Conservation (phyloP, 148 eudicot genomes). For the Oxyria digyna region DNA sequence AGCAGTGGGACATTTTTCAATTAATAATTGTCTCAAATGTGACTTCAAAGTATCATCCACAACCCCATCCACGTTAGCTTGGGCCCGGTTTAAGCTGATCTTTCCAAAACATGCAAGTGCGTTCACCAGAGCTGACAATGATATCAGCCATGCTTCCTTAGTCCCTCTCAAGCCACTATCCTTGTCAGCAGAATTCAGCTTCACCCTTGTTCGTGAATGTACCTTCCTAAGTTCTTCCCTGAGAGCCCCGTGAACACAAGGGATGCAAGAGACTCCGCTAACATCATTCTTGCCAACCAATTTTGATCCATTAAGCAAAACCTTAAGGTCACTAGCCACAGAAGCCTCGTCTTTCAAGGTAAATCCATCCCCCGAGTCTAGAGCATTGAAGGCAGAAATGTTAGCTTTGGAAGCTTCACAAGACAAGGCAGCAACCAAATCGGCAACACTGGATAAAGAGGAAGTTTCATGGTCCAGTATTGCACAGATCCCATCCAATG, state of each 20-base stretch:
- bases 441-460: conserved; percentile 29
- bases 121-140: conserved; percentile 17
- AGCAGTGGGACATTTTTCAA: conserved; percentile 24
- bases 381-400: conserved; percentile 27
- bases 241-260: conserved; percentile 41
- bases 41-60: conserved; percentile 18
- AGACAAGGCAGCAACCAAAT: conserved; percentile 52
- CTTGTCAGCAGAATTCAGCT: conserved; percentile 37
- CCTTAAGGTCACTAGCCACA: conserved; percentile 70
- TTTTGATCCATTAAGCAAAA: conserved; percentile 76
- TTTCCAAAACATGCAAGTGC: conserved; percentile 36
- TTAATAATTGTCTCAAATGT: conserved; percentile 24
- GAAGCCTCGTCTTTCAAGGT: conserved; percentile 55
- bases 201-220: conserved; percentile 41
- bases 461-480: conserved; percentile 44
- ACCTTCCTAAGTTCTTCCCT: conserved; percentile 41
- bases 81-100: conserved; percentile 32
- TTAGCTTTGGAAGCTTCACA: conserved; percentile 61
- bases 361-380: conserved; percentile 67
- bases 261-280: conserved; percentile 34
- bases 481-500: conserved; percentile 42
- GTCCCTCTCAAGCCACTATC: conserved; percentile 15
- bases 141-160: conserved; percentile 22
- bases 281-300: conserved; percentile 36
- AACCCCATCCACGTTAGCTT: conserved; percentile 21